Evolutionary conservation across 495 filamentous ascomycete genomes (phyloP).

Genomic region (Astrocystis sublimbata): DNA sequence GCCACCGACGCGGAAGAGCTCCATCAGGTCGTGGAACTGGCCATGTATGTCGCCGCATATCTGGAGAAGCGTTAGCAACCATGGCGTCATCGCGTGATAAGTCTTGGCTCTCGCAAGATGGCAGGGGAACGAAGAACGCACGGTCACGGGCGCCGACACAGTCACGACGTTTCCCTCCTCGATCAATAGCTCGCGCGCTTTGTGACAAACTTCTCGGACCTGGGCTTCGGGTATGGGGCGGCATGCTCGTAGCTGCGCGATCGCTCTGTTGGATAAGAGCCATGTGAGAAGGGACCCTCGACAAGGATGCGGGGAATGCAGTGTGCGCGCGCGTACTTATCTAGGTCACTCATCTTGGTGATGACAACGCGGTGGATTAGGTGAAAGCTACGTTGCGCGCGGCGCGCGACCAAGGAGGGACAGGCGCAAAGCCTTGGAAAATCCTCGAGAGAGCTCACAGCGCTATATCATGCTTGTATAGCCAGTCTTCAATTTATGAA

Average conservation of each 20-base stretch:
- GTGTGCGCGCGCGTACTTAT: slow-evolving; percentile 70
- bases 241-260: slow-evolving; percentile 90
- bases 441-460: background rate
- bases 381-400: slow-evolving; percentile 9
- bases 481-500: background rate
- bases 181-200: slow-evolving; percentile 92
- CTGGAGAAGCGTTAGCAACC: slow-evolving; percentile 36
- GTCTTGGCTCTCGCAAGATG: too few relatives aligned
- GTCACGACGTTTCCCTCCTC: slow-evolving; percentile 98
- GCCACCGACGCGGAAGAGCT: slow-evolving; percentile 93
- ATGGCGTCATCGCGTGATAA: background rate
- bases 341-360: slow-evolving; percentile 78
- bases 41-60: slow-evolving; percentile 99
- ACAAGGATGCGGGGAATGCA: slow-evolving; percentile 1
- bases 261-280: slow-evolving; percentile 65
- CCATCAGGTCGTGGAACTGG: slow-evolving; percentile 98
- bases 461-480: slow-evolving; percentile 7
- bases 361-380: background rate
- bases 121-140: too few relatives aligned
- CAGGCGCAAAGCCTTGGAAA: slow-evolving; percentile 2
- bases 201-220: slow-evolving; percentile 96
- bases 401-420: background rate
- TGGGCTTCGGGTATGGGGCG: slow-evolving; percentile 93
- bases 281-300: slow-evolving; percentile 14
- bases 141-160: slow-evolving; percentile 92